Conservation (phyloP, 177 flowering plant genomes). For the Tripterygium wilfordii region DNA sequence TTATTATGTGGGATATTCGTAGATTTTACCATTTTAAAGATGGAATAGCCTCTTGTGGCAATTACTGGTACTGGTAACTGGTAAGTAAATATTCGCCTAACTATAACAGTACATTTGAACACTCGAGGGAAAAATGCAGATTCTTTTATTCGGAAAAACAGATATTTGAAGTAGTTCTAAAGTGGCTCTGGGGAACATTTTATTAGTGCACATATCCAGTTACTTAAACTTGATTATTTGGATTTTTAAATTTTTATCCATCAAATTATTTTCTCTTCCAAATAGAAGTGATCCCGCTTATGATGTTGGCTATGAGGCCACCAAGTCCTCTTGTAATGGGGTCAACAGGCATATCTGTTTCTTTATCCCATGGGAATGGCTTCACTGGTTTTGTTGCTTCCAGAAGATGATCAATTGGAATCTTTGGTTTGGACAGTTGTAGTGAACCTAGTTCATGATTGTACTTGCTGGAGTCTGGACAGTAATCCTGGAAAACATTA, state of each 20-base stretch:
- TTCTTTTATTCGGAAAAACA: constrained; percentile 5
- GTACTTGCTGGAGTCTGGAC: constrained; percentile 42
- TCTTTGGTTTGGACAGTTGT: constrained; percentile 50
- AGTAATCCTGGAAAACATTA: constrained; percentile 38
- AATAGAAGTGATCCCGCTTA: not conserved
- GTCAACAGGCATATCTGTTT: constrained; percentile 57
- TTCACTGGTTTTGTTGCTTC: constrained; percentile 54
- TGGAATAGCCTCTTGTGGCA: constrained; percentile 44
- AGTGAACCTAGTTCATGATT: constrained; percentile 33
- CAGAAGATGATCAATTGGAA: constrained; percentile 47
- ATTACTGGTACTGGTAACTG: too few relatives aligned
- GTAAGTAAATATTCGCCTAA: constrained; percentile 17
- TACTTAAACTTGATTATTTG: too few relatives aligned
- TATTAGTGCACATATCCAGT: too few relatives aligned
- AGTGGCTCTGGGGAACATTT: too few relatives aligned
- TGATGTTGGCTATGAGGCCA: constrained; percentile 19
- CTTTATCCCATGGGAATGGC: constrained; percentile 61
- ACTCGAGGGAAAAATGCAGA: too few relatives aligned
- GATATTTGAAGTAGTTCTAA: not conserved
- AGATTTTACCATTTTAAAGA: constrained; percentile 39
- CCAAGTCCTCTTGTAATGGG: constrained; percentile 32
- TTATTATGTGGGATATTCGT: constrained; percentile 36
- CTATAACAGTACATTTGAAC: not conserved
- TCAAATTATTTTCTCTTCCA: too few relatives aligned
- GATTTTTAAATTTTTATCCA: too few relatives aligned